Evolutionary conservation across 345 rosid genomes (phyloP).

Genomic region (rapeseed (Brassica napus)): DNA sequence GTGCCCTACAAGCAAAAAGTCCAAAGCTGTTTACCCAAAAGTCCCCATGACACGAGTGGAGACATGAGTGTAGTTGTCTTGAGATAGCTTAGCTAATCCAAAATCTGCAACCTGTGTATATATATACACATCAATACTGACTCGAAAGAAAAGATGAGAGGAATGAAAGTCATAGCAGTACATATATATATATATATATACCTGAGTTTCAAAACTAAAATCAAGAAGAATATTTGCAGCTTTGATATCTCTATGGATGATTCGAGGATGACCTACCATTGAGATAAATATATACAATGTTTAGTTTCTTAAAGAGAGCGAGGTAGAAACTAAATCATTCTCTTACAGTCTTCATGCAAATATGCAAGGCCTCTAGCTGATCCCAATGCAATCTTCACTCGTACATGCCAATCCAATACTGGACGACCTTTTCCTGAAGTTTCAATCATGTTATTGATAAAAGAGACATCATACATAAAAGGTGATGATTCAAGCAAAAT

Average conservation of each 20-base stretch:
- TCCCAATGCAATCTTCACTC: constrained; percentile 85
- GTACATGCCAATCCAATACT: constrained; percentile 64
- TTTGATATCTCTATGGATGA: constrained; percentile 94
- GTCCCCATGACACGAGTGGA: constrained; percentile 99
- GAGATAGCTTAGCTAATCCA: constrained; percentile 86
- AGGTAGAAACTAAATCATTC: background rate
- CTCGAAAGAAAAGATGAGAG: background rate
- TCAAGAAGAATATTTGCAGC: constrained; percentile 85
- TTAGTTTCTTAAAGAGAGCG: background rate
- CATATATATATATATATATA: constrained; percentile 24
- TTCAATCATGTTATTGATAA: constrained; percentile 2
- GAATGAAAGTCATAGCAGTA: background rate
- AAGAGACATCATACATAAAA: background rate
- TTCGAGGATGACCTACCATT: constrained; percentile 76
- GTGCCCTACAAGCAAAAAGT: background rate
- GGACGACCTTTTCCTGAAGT: constrained; percentile 61
- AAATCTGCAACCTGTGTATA: constrained; percentile 83
- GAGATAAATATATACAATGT: background rate
- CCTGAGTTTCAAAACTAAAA: constrained; percentile 70
- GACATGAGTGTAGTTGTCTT: constrained; percentile 82
- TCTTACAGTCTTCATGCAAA: constrained; percentile 94
- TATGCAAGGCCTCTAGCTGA: constrained; percentile 93
- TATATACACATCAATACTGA: background rate
- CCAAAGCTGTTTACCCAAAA: constrained; percentile 67
- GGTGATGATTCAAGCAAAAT: background rate